Conservation (phyloP, 306 rosid species). For the Chamaecrista fasciculata region DNA sequence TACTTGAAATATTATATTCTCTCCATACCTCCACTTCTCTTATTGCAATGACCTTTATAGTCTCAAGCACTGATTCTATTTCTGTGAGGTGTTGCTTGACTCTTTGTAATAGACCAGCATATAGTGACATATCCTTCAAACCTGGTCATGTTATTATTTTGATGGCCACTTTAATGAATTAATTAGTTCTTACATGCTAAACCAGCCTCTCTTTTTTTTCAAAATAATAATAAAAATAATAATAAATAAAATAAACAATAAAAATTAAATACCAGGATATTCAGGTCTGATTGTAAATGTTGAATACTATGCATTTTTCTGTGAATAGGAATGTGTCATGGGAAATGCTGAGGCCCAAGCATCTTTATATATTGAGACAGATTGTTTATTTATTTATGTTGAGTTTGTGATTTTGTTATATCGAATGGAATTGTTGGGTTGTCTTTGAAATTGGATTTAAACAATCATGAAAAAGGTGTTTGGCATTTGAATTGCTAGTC, state of each 20-base stretch:
- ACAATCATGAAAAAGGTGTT: conserved; percentile 23
- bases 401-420: conserved; percentile 13
- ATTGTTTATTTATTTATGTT: background rate
- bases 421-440: conserved; percentile 8
- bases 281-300: background rate
- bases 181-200: background rate
- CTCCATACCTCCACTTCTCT: background rate
- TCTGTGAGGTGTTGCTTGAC: background rate
- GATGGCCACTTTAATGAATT: background rate
- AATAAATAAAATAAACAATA: background rate
- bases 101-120: background rate
- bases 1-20: background rate
- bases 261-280: background rate
- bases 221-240: too few species aligned
- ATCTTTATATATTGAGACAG: background rate
- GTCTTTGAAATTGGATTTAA: conserved; percentile 21
- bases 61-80: background rate
- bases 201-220: background rate
- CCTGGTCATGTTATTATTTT: background rate
- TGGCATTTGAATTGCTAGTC: conserved; percentile 26
- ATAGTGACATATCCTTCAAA: background rate
- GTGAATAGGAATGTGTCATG: conserved; percentile 10
- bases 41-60: background rate
- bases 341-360: conserved; percentile 4
- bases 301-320: background rate